Percentiles rank a stretch among this genome's conserved stretches.
These are phyloP conservation scores for Agaricus blazei DNA, from an alignment of 768 basidiomycete species.

Conservation along the genomic window DNA sequence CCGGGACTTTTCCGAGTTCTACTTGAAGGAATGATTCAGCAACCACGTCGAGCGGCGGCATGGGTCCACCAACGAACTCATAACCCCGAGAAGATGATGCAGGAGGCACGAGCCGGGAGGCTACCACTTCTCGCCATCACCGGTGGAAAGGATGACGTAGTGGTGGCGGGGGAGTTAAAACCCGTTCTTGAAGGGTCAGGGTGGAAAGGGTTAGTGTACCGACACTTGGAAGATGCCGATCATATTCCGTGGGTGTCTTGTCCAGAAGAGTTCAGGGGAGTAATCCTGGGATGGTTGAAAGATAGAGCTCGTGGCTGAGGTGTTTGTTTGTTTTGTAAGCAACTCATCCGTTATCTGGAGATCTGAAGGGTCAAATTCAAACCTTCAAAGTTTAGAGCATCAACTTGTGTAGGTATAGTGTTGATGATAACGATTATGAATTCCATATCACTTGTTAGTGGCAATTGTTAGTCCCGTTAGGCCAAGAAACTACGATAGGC, in stretches of 20 bases:
- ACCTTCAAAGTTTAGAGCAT: no score
- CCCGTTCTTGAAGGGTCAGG: constrained; percentile 19
- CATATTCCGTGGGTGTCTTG: constrained; percentile 25
- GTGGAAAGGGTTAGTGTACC: constrained; percentile 17
- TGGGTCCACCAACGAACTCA: constrained; percentile 21
- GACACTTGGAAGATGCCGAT: constrained; percentile 19
- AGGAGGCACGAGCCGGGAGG: constrained; percentile 16
- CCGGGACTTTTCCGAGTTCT: constrained; percentile 13
- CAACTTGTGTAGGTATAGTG: no score
- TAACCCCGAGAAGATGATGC: constrained; percentile 17
- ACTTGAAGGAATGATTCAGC: constrained; percentile 21
- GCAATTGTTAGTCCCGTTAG: no score
- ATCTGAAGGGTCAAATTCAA: no score
- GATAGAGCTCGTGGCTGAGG: no score
- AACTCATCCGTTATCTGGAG: no score
- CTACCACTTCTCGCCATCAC: constrained; percentile 22
- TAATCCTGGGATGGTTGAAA: constrained; percentile 17
- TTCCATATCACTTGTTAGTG: no score
- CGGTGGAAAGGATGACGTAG: constrained; percentile 21
- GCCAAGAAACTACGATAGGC: no score
- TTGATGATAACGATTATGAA: no score
- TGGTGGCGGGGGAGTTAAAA: constrained; percentile 15
- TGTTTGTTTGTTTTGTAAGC: no score
- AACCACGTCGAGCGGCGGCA: constrained; percentile 18
- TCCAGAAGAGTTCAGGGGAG: constrained; percentile 17